phyloP scores from a whole-genome alignment of 208 protist genomes.

The Wallacemonas sp. region DNA sequence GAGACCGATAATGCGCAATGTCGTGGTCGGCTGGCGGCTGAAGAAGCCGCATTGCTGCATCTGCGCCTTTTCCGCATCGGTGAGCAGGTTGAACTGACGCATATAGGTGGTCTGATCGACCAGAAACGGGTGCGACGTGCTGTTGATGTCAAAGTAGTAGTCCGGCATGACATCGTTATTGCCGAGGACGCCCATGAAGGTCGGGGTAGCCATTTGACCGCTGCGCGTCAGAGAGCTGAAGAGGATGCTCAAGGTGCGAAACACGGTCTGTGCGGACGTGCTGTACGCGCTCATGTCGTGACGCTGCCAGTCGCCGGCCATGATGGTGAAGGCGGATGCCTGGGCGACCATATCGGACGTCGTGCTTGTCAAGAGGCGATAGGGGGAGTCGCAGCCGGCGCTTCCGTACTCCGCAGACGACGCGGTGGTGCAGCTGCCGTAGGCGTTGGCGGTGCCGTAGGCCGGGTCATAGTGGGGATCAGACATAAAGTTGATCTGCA shows the following conservation, averaged over 20 bases:
- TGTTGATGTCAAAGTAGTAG: constrained; percentile 37
- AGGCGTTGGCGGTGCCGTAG: constrained; percentile 30
- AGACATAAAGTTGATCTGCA: constrained; percentile 29
- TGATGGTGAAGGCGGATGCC: constrained; percentile 19
- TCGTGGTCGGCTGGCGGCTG: constrained; percentile 22
- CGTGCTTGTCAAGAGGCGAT: constrained; percentile 23
- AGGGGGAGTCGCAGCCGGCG: constrained; percentile 34
- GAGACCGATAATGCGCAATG: constrained; percentile 42
- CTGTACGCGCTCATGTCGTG: constrained; percentile 23
- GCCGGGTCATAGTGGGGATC: constrained; percentile 40
- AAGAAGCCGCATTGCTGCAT: constrained; percentile 42
- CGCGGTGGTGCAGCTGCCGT: constrained; percentile 4
- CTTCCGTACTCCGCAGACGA: constrained; percentile 16
- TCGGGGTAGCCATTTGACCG: neutral
- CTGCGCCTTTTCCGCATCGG: constrained; percentile 7
- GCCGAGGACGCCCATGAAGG: constrained; percentile 30
- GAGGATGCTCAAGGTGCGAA: constrained; percentile 27
- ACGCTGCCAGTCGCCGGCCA: constrained; percentile 38
- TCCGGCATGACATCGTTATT: constrained; percentile 52
- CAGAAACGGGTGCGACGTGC: constrained; percentile 16
- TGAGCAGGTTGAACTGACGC: constrained; percentile 22
- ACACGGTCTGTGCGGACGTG: constrained; percentile 13
- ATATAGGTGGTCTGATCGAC: constrained; percentile 17
- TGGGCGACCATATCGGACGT: constrained; percentile 22
- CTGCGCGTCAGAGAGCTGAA: constrained; percentile 2